Conservation (phyloP, 768 basidiomycete species). For the Amanita rubescens region DNA sequence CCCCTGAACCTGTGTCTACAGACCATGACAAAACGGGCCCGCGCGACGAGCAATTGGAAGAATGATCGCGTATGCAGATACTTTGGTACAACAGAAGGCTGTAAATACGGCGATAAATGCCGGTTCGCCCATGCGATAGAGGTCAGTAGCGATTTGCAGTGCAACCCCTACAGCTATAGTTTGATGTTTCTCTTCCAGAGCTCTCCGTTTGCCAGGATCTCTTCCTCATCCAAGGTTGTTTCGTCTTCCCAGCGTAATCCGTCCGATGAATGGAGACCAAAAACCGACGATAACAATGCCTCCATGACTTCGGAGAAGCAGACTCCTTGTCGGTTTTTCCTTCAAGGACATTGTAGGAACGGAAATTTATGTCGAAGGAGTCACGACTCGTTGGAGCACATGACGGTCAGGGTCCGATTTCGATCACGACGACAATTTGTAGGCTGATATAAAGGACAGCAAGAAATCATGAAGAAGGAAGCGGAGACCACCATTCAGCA, state of each 20-base stretch:
- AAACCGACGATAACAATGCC: neutral
- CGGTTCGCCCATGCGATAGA: neutral
- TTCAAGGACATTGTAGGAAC: neutral
- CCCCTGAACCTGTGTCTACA: too few species aligned
- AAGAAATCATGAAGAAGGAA: slow-evolving; percentile 21
- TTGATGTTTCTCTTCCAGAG: neutral
- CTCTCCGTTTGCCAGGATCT: too few species aligned
- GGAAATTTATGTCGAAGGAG: neutral
- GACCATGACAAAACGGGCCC: neutral
- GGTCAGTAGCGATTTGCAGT: neutral
- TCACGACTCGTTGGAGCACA: neutral
- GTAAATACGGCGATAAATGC: neutral
- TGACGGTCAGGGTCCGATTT: neutral
- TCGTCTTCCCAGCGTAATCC: neutral
- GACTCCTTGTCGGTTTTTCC: neutral
- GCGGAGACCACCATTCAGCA: slow-evolving; percentile 34
- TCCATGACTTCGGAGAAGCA: neutral
- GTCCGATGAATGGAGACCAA: neutral
- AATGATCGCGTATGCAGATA: too few species aligned
- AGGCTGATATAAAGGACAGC: neutral
- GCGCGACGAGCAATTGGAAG: too few species aligned
- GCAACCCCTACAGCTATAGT: neutral
- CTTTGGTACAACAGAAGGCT: too few species aligned
- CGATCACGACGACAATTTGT: neutral
- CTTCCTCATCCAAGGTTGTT: neutral